Base-by-base conservation (phyloP, 2,329 filamentous ascomycete species). In the Xylaria arbuscula region DNA sequence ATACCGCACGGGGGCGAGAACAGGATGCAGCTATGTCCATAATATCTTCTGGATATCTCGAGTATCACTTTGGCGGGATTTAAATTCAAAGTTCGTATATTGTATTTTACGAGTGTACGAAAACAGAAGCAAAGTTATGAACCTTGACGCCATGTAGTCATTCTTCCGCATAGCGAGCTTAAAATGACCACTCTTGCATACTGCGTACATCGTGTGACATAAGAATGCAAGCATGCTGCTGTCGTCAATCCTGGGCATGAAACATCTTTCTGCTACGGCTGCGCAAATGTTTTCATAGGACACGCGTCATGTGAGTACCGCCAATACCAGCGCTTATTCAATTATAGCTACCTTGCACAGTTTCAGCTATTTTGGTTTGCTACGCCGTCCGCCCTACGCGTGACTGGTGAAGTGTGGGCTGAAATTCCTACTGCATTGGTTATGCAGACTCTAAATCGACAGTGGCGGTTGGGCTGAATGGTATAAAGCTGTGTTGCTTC, bases 211-310 rank as follows among this genome's bases (percentile, higher is more conserved):
- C n/a, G 4, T 54, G 32, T 55, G 24, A 32, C 22, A 59, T 24
- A 45, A 51, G 17, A 22, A 36, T 3, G 36, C 13, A 2, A 7
- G 10, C 19, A 42, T 57, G 28, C 22, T n/a, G 45, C 36, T 45
- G 51, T 54, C 50, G 53, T 51, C 22, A 47, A 54, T n/a, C 13
- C 40, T 34, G 28, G 60, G 62, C 47, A 19, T 69, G 63, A 69
- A 66, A 69, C 63, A 36, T 45, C 2, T 15, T 48, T 59, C n/a
- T 48, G 45, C 50, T 50, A 6, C 34, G 22, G 40, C 40, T 60
- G 60, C 40, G 60, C 40, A 66, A 55, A 55, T 45, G 47, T 55
- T 60, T 42, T 50, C 60, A 22, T 55, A 53, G 59, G 54, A 59
- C 42, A 51, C 40, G 55, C 47, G 32, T 63, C 54, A 42, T 47